A percentile compares a stretch with the other conserved stretches of the same genome.
phyloP scores from a whole-genome alignment of 2,329 filamentous ascomycete genomes.

The Furcasterigmium sp. region DNA sequence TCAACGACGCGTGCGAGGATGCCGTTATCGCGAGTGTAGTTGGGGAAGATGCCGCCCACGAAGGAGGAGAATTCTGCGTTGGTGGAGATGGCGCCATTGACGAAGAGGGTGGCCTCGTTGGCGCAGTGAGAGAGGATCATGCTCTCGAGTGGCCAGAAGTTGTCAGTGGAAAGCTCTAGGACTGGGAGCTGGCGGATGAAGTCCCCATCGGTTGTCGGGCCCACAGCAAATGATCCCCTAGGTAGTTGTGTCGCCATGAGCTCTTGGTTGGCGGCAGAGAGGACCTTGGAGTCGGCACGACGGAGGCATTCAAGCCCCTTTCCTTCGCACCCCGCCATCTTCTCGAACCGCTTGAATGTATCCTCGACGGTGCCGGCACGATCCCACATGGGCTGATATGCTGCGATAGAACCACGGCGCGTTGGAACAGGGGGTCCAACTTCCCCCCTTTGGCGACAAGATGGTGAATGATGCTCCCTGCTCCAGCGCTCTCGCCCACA shows the following conservation, averaged over 20 bases:
- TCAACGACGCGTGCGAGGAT: conserved; percentile 17
- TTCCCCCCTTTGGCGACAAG: conserved; percentile 37
- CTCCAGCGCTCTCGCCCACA: conserved; percentile 46
- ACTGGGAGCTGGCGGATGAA: conserved; percentile 24
- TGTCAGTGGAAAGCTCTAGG: conserved; percentile 21
- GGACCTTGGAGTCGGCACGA: conserved; percentile 11
- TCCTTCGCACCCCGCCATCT: conserved; percentile 22
- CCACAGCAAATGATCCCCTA: conserved; percentile 22
- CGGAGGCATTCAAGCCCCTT: conserved; percentile 22
- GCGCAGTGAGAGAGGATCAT: conserved; percentile 23
- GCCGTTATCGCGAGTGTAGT: conserved; percentile 20
- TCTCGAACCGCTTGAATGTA: conserved; percentile 24
- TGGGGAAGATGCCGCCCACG: conserved; percentile 22
- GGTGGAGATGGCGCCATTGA: conserved; percentile 18
- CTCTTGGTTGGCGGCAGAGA: conserved; percentile 20
- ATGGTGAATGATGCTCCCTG: conserved; percentile 44
- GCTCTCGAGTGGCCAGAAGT: conserved; percentile 19
- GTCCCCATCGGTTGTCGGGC: conserved; percentile 23
- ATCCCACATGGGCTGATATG: conserved; percentile 28
- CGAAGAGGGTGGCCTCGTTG: conserved; percentile 22
- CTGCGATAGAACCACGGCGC: conserved; percentile 26
- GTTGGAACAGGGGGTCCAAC: conserved; percentile 34
- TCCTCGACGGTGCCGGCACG: conserved; percentile 20
- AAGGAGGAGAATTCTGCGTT: conserved; percentile 26
- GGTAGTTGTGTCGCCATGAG: conserved; percentile 17